These are phyloP conservation scores for Mucor piriformis DNA, from an alignment of 371 early-diverging fungal species.

Conservation along the genomic window DNA sequence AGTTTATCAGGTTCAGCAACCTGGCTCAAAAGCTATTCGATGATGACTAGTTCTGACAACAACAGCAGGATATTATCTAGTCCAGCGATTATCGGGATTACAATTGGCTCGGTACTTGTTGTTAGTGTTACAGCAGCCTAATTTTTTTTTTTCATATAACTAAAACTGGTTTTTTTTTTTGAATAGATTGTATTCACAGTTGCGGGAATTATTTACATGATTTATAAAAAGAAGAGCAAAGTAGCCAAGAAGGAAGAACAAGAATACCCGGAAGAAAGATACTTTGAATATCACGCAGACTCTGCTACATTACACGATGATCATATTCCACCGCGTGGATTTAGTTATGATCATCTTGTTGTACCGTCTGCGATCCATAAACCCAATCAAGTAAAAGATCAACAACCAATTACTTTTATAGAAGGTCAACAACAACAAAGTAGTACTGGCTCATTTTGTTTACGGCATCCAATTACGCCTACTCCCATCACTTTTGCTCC, in stretches of 20 bases:
- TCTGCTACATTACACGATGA: constrained; percentile 12
- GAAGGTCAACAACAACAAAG: constrained; percentile 3
- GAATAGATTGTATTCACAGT: constrained; percentile 3
- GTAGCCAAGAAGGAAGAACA: background rate
- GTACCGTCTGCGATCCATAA: background rate
- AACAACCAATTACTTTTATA: constrained; percentile 6
- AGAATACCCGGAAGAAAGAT: background rate
- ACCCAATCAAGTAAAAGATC: constrained; percentile 10
- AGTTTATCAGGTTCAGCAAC: constrained; percentile 6
- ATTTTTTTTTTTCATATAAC: constrained; percentile 15
- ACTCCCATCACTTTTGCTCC: background rate
- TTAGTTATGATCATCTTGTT: constrained; percentile 6
- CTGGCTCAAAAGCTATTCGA: constrained; percentile 5
- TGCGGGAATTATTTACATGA: background rate
- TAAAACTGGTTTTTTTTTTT: constrained; percentile 7
- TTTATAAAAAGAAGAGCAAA: background rate
- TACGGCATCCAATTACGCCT: background rate
- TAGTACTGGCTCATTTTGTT: constrained; percentile 8
- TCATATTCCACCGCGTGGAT: constrained; percentile 11
- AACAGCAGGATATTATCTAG: background rate
- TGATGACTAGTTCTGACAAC: background rate
- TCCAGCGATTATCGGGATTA: constrained; percentile 17
- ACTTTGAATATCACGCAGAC: background rate
- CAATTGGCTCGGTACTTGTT: constrained; percentile 22
- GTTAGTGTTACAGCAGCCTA: background rate